phyloP scores from a whole-genome alignment of 73 alveolate species.

The Breviolum minutum region DNA sequence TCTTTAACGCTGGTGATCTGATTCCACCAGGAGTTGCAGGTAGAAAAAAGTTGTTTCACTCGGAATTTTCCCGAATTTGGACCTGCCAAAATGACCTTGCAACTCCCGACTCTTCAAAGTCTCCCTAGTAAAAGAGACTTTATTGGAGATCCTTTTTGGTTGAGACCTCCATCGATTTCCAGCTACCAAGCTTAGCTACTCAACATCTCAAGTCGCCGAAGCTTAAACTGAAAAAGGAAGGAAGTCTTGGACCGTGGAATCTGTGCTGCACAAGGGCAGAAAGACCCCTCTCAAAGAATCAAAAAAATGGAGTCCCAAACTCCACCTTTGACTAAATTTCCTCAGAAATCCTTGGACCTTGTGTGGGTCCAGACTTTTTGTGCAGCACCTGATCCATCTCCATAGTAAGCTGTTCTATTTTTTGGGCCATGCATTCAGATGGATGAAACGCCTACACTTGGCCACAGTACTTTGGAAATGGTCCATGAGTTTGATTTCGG shows the following conservation, averaged over 20 bases:
- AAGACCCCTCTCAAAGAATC: not conserved
- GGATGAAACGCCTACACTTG: not conserved
- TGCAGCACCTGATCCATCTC: not conserved
- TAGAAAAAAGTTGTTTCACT: not conserved
- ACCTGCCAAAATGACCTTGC: not conserved
- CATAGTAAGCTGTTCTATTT: not conserved
- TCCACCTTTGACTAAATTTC: not conserved
- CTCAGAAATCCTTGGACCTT: not conserved
- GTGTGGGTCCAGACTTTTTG: not conserved
- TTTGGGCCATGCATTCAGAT: not conserved
- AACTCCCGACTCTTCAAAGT: not conserved
- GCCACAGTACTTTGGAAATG: not conserved
- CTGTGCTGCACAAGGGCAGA: not conserved
- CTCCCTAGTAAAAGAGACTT: too few relatives aligned
- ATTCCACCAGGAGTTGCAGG: not conserved
- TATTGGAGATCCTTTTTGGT: too few relatives aligned
- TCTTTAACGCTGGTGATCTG: not conserved
- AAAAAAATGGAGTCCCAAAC: not conserved
- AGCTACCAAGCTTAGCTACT: not conserved
- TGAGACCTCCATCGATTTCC: not conserved
- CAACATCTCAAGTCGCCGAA: not conserved
- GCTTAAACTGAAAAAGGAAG: constrained; percentile 10
- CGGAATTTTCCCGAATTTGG: not conserved
- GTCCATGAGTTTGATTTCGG: not conserved
- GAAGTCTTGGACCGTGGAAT: not conserved